Evolutionary conservation across 192 early-diverging fungal genomes (phyloP).

Genomic region (Coemansia nantahalensis): DNA sequence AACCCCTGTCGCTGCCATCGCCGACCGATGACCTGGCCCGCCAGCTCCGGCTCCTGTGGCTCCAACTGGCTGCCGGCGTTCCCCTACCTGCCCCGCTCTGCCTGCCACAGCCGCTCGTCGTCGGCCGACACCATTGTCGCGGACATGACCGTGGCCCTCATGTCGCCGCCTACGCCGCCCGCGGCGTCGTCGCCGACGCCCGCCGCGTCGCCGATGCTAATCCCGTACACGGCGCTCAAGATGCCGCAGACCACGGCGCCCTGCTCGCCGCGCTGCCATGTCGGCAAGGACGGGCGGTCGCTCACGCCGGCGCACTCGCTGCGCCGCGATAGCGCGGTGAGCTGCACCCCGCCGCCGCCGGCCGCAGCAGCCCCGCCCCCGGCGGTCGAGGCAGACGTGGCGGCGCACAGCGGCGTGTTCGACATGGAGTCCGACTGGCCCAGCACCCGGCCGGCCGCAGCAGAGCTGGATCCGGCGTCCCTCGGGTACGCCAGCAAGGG

Average conservation of each 20-base stretch:
- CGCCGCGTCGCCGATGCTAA: too few species aligned
- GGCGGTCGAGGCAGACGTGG: not conserved
- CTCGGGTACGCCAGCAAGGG: constrained; percentile 20
- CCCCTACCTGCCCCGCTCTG: constrained; percentile 2
- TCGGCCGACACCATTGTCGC: constrained; percentile 30
- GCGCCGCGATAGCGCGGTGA: too few species aligned
- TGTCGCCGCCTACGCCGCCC: not conserved
- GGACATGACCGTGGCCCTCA: constrained; percentile 1
- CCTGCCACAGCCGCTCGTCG: constrained; percentile 32
- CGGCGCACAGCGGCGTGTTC: constrained; percentile 25
- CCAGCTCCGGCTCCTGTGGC: not conserved
- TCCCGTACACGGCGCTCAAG: too few species aligned
- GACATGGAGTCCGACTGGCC: constrained; percentile 40
- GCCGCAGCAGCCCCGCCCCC: constrained; percentile 8
- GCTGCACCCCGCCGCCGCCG: constrained; percentile 5
- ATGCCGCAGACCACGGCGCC: too few species aligned
- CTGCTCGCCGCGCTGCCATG: too few species aligned
- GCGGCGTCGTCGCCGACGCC: too few species aligned
- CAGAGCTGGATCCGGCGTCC: constrained; percentile 12
- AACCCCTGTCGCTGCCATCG: not conserved
- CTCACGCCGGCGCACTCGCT: too few species aligned
- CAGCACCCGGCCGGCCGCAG: not conserved
- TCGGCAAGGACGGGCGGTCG: too few species aligned
- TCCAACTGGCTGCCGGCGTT: constrained; percentile 9
- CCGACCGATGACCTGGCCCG: not conserved